phyloP scores from a whole-genome alignment of 2,329 filamentous ascomycete genomes.

The Colletotrichum karsti region DNA sequence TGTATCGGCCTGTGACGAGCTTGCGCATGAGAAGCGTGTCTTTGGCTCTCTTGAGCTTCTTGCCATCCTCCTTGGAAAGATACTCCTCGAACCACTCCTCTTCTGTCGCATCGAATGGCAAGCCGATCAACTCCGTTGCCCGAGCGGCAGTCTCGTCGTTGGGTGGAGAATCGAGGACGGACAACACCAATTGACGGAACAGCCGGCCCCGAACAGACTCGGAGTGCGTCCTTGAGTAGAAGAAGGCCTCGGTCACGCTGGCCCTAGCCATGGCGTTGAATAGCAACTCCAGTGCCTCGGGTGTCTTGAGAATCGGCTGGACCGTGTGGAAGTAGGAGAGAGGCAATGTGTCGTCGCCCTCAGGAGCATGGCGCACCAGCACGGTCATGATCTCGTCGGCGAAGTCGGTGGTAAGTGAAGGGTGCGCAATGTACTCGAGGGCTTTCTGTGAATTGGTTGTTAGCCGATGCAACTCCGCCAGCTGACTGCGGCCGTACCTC shows the following conservation, averaged over 20 bases:
- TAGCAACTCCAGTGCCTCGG: constrained; percentile 69
- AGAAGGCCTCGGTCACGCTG: constrained; percentile 77
- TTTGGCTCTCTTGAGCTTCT: constrained; percentile 69
- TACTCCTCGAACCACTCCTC: constrained; percentile 79
- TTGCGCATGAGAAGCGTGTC: constrained; percentile 80
- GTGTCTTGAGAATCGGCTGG: constrained; percentile 74
- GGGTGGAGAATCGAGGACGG: constrained; percentile 57
- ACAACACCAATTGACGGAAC: constrained; percentile 71
- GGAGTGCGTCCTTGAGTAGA: constrained; percentile 74
- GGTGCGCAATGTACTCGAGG: constrained; percentile 80
- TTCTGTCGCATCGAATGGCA: constrained; percentile 77
- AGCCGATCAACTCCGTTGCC: constrained; percentile 74
- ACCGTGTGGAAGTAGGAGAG: constrained; percentile 83
- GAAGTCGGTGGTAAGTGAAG: constrained; percentile 82
- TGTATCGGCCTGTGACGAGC: constrained; percentile 71
- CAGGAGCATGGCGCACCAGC: constrained; percentile 69
- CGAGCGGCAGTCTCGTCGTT: constrained; percentile 57
- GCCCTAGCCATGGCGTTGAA: constrained; percentile 74
- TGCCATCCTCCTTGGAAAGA: constrained; percentile 71
- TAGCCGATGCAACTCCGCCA: not conserved
- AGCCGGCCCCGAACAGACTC: constrained; percentile 69
- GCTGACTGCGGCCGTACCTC: constrained; percentile 50
- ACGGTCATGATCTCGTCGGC: constrained; percentile 81
- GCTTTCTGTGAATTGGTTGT: constrained; percentile 57
- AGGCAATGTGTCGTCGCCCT: constrained; percentile 70